These are phyloP conservation scores for Penicillium sp. DNA, from an alignment of 2,329 filamentous ascomycete species.

Conservation along the genomic window DNA sequence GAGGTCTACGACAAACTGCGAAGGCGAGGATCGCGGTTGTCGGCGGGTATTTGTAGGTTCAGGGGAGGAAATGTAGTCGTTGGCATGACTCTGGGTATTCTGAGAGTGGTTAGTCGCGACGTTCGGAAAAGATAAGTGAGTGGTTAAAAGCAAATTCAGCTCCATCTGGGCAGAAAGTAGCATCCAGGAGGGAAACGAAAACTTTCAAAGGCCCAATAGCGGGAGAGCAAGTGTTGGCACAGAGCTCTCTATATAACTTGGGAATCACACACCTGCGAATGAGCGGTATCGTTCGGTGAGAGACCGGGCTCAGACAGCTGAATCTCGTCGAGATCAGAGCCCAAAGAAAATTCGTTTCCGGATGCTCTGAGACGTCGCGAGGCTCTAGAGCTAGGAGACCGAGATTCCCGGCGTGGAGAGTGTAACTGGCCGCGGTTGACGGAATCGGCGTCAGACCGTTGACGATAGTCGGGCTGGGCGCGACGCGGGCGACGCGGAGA, in stretches of 20 bases:
- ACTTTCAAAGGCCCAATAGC: not conserved
- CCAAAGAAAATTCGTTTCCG: not conserved
- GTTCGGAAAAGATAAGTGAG: not conserved
- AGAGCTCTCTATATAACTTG: not conserved
- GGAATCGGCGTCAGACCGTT: conserved; percentile 4
- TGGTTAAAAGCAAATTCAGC: not conserved
- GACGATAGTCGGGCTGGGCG: conserved; percentile 15
- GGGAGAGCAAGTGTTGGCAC: not conserved
- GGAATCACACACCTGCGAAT: conserved; percentile 11
- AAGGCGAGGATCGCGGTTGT: conserved; percentile 11
- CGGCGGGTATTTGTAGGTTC: conserved; percentile 13
- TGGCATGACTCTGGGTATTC: conserved; percentile 22
- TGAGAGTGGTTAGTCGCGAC: conserved; percentile 8
- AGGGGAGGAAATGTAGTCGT: conserved; percentile 6
- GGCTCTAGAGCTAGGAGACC: not conserved
- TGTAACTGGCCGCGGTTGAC: conserved; percentile 1
- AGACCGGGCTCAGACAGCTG: not conserved
- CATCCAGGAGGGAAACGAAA: not conserved
- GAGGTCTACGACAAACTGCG: conserved; percentile 10
- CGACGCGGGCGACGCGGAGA: conserved; percentile 20
- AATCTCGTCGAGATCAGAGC: not conserved
- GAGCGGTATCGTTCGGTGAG: not conserved
- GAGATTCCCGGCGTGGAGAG: conserved; percentile 1
- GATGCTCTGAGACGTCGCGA: not conserved
- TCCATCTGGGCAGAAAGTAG: not conserved